Evolutionary conservation across 2,329 filamentous ascomycete genomes (phyloP), one percentile per base, ranked within the genome.

Genomic region (Colletotrichum lindemuthianum): DNA sequence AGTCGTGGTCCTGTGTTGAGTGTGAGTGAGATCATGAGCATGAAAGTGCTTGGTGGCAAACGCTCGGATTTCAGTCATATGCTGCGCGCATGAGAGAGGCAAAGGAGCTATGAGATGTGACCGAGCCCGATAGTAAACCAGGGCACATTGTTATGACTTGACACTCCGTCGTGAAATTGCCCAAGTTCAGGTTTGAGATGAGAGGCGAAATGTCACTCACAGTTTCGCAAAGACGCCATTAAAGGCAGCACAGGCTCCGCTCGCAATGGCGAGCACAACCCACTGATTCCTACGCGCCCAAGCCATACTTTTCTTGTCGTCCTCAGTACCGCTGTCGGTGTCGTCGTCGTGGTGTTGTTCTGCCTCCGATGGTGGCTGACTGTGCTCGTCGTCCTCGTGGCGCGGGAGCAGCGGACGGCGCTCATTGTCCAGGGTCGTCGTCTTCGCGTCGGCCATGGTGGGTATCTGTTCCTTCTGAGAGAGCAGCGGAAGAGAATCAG

Each of bases 201-300:
- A 3, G 34, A 15, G 11, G 9, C 33, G 11, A 40, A 44, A 16
- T 16, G 7, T 10, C 43, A 82, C 87, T 72, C 79, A 92, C 90
- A 96, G 80, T 78, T 95, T 96, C 1, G 92, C 92, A 80, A 95
- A 93, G 6, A 92, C 89, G 64, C 92, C 92, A 71, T 96, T 96
- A 70, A 92, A 89, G 24, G 92, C 91, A 37, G 92, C 92, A 72
- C 91, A 94, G 57, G 86, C 88, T 67, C 92, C 92, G 72, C 90
- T 92, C 52, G 89, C 87, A 45, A 94, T 75, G 45, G 92, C 90
- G 67, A 91, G 84, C 54, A 89, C 78, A 67, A 95, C 84, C 88
- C 88, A 91, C 68, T 85, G 82, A 59, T 77, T 79, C 48, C 71
- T 68, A 32, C 64, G 67, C 11, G 66, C 61, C 75, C 74, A 76